Evolutionary conservation across 352 stramenopile genomes (phyloP).

Genomic region (Phytophthora sp.): DNA sequence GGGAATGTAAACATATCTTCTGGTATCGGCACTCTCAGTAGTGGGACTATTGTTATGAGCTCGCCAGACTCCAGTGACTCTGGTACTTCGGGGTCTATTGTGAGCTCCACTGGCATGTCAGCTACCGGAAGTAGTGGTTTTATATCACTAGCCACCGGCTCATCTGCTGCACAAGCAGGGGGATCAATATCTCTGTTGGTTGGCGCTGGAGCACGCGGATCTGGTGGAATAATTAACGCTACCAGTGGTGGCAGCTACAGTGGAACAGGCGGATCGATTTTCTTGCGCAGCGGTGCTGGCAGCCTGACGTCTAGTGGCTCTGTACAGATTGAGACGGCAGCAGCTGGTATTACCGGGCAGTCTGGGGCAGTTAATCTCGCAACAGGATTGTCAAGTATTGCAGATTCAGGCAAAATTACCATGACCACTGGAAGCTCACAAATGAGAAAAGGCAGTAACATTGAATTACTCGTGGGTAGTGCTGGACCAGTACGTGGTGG

Average conservation of each 20-base stretch:
- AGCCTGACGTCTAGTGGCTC: slow-evolving; percentile 28
- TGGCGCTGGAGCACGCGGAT: slow-evolving; percentile 21
- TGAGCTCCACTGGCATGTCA: slow-evolving; percentile 11
- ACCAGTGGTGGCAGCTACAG: slow-evolving; percentile 28
- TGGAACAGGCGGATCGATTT: slow-evolving; percentile 31
- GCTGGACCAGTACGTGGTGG: slow-evolving; percentile 23
- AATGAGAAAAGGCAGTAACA: slow-evolving; percentile 19
- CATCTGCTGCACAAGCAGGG: slow-evolving; percentile 16
- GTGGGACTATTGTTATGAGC: slow-evolving; percentile 11
- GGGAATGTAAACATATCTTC: slow-evolving; percentile 24
- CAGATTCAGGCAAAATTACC: slow-evolving; percentile 22
- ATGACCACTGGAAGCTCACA: slow-evolving; percentile 28
- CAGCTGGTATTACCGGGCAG: slow-evolving; percentile 15
- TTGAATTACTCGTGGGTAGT: slow-evolving; percentile 29
- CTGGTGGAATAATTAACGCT: slow-evolving; percentile 24
- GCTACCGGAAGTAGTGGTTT: slow-evolving; percentile 31
- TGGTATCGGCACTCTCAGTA: slow-evolving; percentile 12
- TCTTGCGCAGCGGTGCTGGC: slow-evolving; percentile 24
- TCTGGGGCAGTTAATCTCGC: slow-evolving; percentile 23
- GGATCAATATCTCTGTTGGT: slow-evolving; percentile 31
- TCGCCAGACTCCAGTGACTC: slow-evolving; percentile 19
- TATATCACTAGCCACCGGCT: slow-evolving; percentile 27
- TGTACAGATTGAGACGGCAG: slow-evolving; percentile 21
- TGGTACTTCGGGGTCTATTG: slow-evolving; percentile 23
- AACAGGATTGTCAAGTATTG: slow-evolving; percentile 24